Percentiles rank a stretch among this genome's conserved stretches.
Evolutionary conservation across 208 protist genomes (phyloP).

Genomic region (Trypanosomatidae sp.): DNA sequence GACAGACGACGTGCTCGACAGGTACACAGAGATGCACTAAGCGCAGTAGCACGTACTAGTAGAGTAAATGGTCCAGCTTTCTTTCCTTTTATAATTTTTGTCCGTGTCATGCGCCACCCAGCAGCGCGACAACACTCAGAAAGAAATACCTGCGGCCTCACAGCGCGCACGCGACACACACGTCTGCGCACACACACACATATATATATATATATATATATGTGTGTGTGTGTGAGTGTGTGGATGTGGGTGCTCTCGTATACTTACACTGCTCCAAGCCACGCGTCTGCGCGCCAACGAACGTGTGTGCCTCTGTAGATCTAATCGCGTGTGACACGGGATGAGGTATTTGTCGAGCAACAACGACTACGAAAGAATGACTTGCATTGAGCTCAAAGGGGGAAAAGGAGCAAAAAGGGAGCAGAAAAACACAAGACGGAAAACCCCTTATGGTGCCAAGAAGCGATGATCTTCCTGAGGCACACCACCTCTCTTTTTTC

Average conservation of each 20-base stretch:
- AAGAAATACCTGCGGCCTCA: neutral
- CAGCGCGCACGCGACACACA: neutral
- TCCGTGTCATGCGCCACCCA: neutral
- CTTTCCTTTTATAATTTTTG: neutral
- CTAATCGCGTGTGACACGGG: neutral
- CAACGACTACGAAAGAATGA: neutral
- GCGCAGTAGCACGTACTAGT: neutral
- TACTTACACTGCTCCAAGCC: neutral
- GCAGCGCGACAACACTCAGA: neutral
- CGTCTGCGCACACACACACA: neutral
- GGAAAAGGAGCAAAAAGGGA: neutral
- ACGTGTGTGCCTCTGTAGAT: neutral
- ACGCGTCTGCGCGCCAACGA: neutral
- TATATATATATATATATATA: too few species aligned
- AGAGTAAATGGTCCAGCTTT: neutral
- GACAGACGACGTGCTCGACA: neutral
- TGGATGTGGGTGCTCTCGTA: neutral
- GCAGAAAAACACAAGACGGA: neutral
- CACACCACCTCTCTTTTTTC: neutral
- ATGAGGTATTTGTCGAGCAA: too few species aligned
- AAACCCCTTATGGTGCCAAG: neutral
- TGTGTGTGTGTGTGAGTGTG: too few species aligned
- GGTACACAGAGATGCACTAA: neutral
- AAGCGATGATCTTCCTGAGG: neutral
- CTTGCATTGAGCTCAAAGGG: neutral